A percentile compares a stretch with the other conserved stretches of the same genome.
These are phyloP conservation scores for Penicillium simplicissimum DNA, from an alignment of 495 filamentous ascomycete genomes.

Conservation along the genomic window DNA sequence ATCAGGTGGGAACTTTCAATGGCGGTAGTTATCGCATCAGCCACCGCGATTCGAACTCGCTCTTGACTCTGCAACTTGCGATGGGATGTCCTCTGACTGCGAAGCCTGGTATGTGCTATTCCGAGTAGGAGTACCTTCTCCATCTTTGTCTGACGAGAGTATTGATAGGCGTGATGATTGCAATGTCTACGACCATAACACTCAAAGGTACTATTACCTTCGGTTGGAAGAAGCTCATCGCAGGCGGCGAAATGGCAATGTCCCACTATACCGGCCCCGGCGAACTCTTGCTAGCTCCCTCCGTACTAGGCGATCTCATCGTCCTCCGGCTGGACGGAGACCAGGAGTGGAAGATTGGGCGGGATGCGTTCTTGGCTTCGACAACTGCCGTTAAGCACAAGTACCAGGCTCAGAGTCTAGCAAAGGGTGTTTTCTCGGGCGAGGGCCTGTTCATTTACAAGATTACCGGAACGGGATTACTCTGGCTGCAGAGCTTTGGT, in stretches of 20 bases:
- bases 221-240: slow-evolving; percentile 79
- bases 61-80: slow-evolving; percentile 86
- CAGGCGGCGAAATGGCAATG: slow-evolving; percentile 75
- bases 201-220: slow-evolving; percentile 81
- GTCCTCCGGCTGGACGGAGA: slow-evolving; percentile 68
- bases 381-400: slow-evolving; percentile 81
- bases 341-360: slow-evolving; percentile 75
- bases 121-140: no score
- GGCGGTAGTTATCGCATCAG: slow-evolving; percentile 92
- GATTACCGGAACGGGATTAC: slow-evolving; percentile 72
- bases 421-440: slow-evolving; percentile 90
- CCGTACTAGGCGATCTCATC: slow-evolving; percentile 82
- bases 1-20: slow-evolving; percentile 93
- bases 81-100: slow-evolving; percentile 81
- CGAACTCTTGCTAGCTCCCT: slow-evolving; percentile 80
- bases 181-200: slow-evolving; percentile 86
- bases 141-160: no score
- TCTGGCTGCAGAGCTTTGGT: slow-evolving; percentile 91
- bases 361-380: slow-evolving; percentile 74
- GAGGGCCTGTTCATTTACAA: slow-evolving; percentile 93
- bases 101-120: slow-evolving; percentile 63
- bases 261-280: slow-evolving; percentile 90
- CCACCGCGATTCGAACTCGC: slow-evolving; percentile 86
- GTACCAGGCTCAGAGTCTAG: slow-evolving; percentile 82
- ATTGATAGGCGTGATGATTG: slow-evolving; percentile 72